A percentile compares a stretch with the other conserved stretches of the same genome.
phyloP scores from a whole-genome alignment of 805 yeast genomes.

The Yarrowia sp. region DNA sequence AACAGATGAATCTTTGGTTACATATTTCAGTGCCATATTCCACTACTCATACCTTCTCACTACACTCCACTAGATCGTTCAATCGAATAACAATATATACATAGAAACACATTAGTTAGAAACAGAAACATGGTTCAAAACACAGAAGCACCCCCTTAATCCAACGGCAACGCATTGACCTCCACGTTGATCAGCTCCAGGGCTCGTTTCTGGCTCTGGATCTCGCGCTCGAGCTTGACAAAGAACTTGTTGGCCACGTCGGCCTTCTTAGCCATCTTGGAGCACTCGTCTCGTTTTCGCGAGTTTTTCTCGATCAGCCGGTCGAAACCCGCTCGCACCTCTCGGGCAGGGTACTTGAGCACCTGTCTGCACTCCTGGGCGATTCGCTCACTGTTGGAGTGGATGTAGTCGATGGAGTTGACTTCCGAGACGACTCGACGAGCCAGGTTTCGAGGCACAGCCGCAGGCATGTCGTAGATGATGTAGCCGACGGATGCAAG shows the following conservation, averaged over 20 bases:
- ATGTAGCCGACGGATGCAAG: slow-evolving; percentile 67
- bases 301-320: slow-evolving; percentile 66
- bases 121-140: too few species aligned
- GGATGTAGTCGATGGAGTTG: slow-evolving; percentile 75
- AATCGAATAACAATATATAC: slow-evolving; percentile 7
- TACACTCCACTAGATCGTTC: too few species aligned
- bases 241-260: slow-evolving; percentile 65
- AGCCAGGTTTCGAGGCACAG: slow-evolving; percentile 84
- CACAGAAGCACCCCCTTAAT: neutral
- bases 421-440: slow-evolving; percentile 70
- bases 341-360: slow-evolving; percentile 79
- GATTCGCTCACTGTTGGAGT: slow-evolving; percentile 75
- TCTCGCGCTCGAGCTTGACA: slow-evolving; percentile 56
- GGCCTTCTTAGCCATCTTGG: slow-evolving; percentile 60
- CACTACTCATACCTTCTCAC: too few species aligned
- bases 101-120: neutral
- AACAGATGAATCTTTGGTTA: too few species aligned
- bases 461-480: slow-evolving; percentile 83
- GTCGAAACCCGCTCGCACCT: slow-evolving; percentile 75
- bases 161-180: slow-evolving; percentile 14
- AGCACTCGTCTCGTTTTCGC: slow-evolving; percentile 62
- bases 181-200: slow-evolving; percentile 28
- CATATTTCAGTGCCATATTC: too few species aligned
- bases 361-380: slow-evolving; percentile 84
- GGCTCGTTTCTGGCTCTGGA: slow-evolving; percentile 53